Evolutionary conservation across 768 basidiomycete genomes (phyloP).

Genomic region (Mycena rebaudengoi): DNA sequence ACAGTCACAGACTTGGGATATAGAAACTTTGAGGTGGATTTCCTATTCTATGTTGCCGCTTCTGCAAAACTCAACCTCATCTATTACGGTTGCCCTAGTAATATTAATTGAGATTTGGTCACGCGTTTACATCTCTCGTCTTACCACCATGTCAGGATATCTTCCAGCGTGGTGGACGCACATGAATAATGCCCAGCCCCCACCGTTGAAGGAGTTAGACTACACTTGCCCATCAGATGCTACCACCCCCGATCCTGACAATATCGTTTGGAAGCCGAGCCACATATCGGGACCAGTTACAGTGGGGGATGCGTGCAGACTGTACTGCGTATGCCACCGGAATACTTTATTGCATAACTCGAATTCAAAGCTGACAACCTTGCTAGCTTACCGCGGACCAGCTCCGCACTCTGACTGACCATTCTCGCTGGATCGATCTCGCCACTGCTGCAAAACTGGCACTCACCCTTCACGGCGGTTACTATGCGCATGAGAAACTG

Average conservation of each 20-base stretch:
- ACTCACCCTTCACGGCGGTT: slow-evolving; percentile 8
- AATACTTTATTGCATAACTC: neutral
- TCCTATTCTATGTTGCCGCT: too few relatives aligned
- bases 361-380: neutral
- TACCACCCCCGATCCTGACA: neutral
- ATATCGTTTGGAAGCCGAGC: slow-evolving; percentile 1
- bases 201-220: neutral
- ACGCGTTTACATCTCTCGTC: too few relatives aligned
- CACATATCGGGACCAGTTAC: slow-evolving; percentile 11
- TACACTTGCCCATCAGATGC: neutral
- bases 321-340: slow-evolving; percentile 7
- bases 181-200: neutral
- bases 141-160: too few relatives aligned
- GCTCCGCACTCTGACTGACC: neutral
- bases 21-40: too few relatives aligned
- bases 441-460: slow-evolving; percentile 3
- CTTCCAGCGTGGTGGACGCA: slow-evolving; percentile 1
- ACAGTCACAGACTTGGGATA: too few relatives aligned
- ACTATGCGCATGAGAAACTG: slow-evolving; percentile 1
- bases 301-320: slow-evolving; percentile 12
- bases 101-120: too few relatives aligned
- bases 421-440: slow-evolving; percentile 7
- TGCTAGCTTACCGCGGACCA: neutral
- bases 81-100: too few relatives aligned
- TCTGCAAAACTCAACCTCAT: too few relatives aligned